Evolutionary conservation across 106 monocot species (phyloP).

Genomic region (Dendrobium huoshanense): DNA sequence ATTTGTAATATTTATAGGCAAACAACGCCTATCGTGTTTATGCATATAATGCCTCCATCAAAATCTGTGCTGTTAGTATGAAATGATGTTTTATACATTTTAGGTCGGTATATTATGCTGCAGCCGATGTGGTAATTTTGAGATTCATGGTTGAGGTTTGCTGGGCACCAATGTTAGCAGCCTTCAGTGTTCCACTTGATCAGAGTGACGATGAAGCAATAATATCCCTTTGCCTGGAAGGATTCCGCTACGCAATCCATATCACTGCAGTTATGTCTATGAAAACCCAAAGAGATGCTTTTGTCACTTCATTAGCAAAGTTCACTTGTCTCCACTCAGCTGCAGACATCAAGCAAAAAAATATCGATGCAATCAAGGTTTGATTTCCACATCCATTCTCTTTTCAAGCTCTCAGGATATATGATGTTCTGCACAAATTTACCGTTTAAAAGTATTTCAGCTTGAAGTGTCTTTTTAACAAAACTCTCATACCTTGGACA

Average conservation of each 20-base stretch:
- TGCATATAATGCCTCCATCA: background rate
- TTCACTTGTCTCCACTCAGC: constrained; percentile 92
- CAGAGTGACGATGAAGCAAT: constrained; percentile 76
- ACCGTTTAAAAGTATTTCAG: background rate
- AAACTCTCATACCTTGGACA: background rate
- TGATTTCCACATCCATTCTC: constrained; percentile 3
- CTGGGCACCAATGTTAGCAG: constrained; percentile 95
- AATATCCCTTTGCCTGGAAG: constrained; percentile 69
- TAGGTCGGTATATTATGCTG: constrained; percentile 86
- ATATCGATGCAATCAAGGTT: constrained; percentile 94
- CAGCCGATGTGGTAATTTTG: constrained; percentile 81
- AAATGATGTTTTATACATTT: constrained; percentile 19
- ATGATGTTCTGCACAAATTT: background rate
- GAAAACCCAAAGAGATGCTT: constrained; percentile 95
- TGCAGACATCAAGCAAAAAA: constrained; percentile 91
- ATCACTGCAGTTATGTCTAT: constrained; percentile 89
- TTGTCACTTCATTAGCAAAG: constrained; percentile 89
- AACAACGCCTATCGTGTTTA: background rate
- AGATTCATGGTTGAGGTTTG: constrained; percentile 96
- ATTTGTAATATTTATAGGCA: background rate
- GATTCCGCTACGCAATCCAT: constrained; percentile 82
- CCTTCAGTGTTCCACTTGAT: constrained; percentile 93
- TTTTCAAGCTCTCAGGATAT: background rate
- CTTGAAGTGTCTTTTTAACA: background rate
- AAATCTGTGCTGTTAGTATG: background rate